Evolutionary conservation across 2,329 filamentous ascomycete species (phyloP), one percentile per base, ranked within the genome.

Genomic region (Hypoxylon sp.): DNA sequence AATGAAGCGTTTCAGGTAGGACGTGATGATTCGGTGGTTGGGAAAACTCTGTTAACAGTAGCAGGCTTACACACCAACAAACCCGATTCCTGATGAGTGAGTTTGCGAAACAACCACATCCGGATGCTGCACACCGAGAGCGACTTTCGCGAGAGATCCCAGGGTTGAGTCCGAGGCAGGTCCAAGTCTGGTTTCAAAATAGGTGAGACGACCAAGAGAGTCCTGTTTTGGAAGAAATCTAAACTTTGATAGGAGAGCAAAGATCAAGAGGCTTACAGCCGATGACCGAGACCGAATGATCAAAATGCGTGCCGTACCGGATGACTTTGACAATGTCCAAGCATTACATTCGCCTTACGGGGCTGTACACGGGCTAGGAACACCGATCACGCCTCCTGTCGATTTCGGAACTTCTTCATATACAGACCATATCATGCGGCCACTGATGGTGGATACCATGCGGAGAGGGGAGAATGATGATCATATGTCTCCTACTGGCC

Each of bases 171-270:
- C 93, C 94, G 37, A 88, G 94, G 66, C 94, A 98, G 77, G 95
- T 98, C 23, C 94, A 98, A 79, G 94, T 98, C 52, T 98, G 94
- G 95, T 98, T 98, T 80, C 94, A 98, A 80, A 98, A 98, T 80
- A 88, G 94, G 94, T 97, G 86, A 73, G 85, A 75, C 41, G 46
- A 16, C 43, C n/a, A 41, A 55, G 7, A 34, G 16, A 21, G 21
- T 19, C 51, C 5, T 23, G 19, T 67, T 61, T 71, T 73, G 46
- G 76, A 56, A 19, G 53, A 14, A 29, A 46, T 46, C 73, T 76
- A 70, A 76, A 62, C 19, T 21, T 45, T 32, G 27, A 52, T 60
- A 91, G 89, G 72, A 86, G 89, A 70, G 89, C 89, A 46, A 91
- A 91, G 76, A 90, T 91, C 74, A 91, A 91, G 83, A 84, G 89